Conservation (phyloP, 2,329 filamentous ascomycete genomes). For the Fusarium secorum region DNA sequence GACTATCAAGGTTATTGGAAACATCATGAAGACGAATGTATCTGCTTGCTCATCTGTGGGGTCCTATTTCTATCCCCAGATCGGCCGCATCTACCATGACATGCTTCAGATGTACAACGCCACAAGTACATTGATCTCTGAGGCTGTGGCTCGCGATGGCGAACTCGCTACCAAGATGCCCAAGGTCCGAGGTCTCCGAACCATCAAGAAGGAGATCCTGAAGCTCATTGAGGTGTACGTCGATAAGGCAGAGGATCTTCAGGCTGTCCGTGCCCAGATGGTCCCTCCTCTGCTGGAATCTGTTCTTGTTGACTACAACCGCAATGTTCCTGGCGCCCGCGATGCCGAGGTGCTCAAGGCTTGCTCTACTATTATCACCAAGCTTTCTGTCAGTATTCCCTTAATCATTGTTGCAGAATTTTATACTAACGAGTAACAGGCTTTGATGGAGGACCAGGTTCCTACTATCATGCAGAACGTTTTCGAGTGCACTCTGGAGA, state of each 20-base stretch:
- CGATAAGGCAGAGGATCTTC: slow-evolving; percentile 94
- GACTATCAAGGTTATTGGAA: slow-evolving; percentile 97
- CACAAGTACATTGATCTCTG: slow-evolving; percentile 94
- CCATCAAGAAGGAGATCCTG: slow-evolving; percentile 99
- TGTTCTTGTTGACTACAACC: slow-evolving; percentile 94
- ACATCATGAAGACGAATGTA: slow-evolving; percentile 99
- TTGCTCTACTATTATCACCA: slow-evolving; percentile 97
- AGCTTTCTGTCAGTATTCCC: slow-evolving; percentile 78
- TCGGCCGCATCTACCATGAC: slow-evolving; percentile 95
- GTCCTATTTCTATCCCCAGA: slow-evolving; percentile 97
- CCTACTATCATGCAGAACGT: slow-evolving; percentile 98
- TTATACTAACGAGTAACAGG: slow-evolving; percentile 55
- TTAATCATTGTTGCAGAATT: background rate
- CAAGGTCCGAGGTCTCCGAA: slow-evolving; percentile 91
- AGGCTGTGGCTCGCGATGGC: slow-evolving; percentile 85
- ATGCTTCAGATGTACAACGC: slow-evolving; percentile 99
- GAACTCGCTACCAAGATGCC: slow-evolving; percentile 97
- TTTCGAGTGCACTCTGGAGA: slow-evolving; percentile 97
- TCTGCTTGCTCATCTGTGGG: slow-evolving; percentile 98
- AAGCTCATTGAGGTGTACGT: slow-evolving; percentile 99
- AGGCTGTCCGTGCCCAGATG: slow-evolving; percentile 92
- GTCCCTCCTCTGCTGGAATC: slow-evolving; percentile 95
- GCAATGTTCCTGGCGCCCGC: slow-evolving; percentile 92
- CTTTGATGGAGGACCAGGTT: slow-evolving; percentile 97
- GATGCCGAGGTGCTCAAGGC: slow-evolving; percentile 97